Conservation (phyloP, 345 rosid genomes). For the Acer negundo region DNA sequence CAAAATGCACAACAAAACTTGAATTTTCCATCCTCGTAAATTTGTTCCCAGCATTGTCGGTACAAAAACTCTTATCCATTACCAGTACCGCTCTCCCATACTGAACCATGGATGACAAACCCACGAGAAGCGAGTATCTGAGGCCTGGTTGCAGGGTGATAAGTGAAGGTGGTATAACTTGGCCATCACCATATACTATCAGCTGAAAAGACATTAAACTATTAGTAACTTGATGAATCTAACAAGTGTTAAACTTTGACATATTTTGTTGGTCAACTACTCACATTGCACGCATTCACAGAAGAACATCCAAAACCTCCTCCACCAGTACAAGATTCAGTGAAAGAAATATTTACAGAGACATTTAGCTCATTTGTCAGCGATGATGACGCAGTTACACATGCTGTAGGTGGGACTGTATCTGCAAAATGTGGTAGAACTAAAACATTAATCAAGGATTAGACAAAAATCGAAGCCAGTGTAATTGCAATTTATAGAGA, state of each 20-base stretch:
- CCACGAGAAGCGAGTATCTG: conserved; percentile 69
- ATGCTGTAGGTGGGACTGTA: conserved; percentile 76
- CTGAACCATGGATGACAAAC: conserved; percentile 47
- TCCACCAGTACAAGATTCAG: conserved; percentile 69
- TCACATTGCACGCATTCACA: conserved; percentile 79
- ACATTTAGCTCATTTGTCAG: conserved; percentile 78
- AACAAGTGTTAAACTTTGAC: background rate
- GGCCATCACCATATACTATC: conserved; percentile 85
- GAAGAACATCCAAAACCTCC: conserved; percentile 87
- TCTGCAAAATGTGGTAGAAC: conserved; percentile 50
- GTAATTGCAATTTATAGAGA: background rate
- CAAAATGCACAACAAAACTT: conserved; percentile 67
- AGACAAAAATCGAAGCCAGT: background rate
- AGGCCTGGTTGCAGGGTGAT: conserved; percentile 55
- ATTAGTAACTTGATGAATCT: background rate
- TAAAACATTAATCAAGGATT: conserved; percentile 15
- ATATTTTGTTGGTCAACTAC: conserved; percentile 49
- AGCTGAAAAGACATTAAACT: conserved; percentile 52
- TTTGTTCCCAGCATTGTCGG: conserved; percentile 72
- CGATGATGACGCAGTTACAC: conserved; percentile 54
- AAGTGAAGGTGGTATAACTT: conserved; percentile 78
- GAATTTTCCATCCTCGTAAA: conserved; percentile 72
- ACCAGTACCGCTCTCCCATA: conserved; percentile 73
- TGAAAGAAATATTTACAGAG: conserved; percentile 71
- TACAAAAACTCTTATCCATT: conserved; percentile 70